Evolutionary conservation across 805 yeast genomes (phyloP).

Genomic region (Candida nemodendra): DNA sequence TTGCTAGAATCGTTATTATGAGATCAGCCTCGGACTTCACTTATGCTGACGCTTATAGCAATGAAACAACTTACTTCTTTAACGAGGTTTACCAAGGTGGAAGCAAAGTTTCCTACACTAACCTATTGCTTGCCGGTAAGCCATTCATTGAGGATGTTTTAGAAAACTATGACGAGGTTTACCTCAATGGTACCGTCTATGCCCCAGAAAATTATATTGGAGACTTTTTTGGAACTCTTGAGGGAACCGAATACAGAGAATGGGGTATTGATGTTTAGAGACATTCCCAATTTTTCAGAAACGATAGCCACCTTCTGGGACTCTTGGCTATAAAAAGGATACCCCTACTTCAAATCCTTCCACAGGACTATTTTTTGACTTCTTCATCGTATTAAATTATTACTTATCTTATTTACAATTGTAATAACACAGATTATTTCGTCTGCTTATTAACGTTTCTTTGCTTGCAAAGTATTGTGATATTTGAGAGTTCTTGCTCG

Average conservation of each 20-base stretch:
- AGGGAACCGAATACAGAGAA: constrained; percentile 30
- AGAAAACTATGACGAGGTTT: constrained; percentile 42
- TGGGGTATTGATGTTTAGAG: constrained; percentile 25
- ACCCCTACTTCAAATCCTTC: neutral
- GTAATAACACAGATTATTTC: too few relatives aligned
- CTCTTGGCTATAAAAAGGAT: too few relatives aligned
- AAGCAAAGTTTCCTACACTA: constrained; percentile 43
- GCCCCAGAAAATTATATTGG: constrained; percentile 57
- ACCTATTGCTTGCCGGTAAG: constrained; percentile 52
- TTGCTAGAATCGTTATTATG: constrained; percentile 54
- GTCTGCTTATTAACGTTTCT: too few relatives aligned
- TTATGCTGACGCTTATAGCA: constrained; percentile 31
- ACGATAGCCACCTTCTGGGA: too few relatives aligned
- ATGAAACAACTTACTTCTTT: constrained; percentile 51
- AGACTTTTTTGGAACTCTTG: constrained; percentile 57
- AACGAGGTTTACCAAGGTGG: constrained; percentile 52
- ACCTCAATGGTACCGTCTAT: constrained; percentile 29
- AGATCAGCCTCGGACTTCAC: constrained; percentile 65
- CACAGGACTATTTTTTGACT: too few relatives aligned
- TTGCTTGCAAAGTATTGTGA: too few relatives aligned
- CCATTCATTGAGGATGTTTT: constrained; percentile 56
- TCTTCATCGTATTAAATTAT: too few relatives aligned
- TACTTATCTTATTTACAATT: too few relatives aligned
- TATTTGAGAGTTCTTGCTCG: too few relatives aligned
- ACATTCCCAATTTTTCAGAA: too few relatives aligned